These are phyloP conservation scores for Glonium stellatum DNA, from an alignment of 495 filamentous ascomycete species.

Conservation along the genomic window DNA sequence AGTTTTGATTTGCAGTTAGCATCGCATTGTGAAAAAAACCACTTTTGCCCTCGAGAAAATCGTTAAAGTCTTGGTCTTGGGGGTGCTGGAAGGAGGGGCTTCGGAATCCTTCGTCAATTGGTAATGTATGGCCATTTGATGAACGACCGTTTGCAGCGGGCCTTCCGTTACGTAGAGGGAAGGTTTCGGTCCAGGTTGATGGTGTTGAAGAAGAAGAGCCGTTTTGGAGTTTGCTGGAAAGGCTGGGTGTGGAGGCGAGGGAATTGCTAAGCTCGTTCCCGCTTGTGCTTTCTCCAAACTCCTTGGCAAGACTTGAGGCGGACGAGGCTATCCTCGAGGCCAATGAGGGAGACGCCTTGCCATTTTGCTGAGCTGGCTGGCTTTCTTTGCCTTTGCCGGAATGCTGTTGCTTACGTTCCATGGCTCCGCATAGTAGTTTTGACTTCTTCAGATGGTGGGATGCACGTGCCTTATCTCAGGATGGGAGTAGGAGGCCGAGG, in stretches of 20 bases:
- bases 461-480: not conserved
- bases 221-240: slow-evolving; percentile 5
- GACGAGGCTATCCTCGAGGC: slow-evolving; percentile 18
- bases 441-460: not conserved
- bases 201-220: slow-evolving; percentile 4
- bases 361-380: not conserved
- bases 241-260: not conserved
- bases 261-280: not conserved
- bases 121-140: not conserved
- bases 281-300: slow-evolving; percentile 3
- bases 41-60: not conserved
- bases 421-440: not conserved
- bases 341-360: slow-evolving; percentile 7
- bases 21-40: not conserved
- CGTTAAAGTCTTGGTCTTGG: not conserved
- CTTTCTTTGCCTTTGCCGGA: not conserved
- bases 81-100: not conserved
- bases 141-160: not conserved
- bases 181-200: not conserved
- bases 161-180: not conserved
- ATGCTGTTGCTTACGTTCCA: not conserved
- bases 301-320: slow-evolving; percentile 10
- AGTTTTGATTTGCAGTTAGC: not conserved
- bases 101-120: slow-evolving; percentile 6
- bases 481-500: not conserved